Conservation (phyloP, 345 rosid species). For the Gossypium australe region DNA sequence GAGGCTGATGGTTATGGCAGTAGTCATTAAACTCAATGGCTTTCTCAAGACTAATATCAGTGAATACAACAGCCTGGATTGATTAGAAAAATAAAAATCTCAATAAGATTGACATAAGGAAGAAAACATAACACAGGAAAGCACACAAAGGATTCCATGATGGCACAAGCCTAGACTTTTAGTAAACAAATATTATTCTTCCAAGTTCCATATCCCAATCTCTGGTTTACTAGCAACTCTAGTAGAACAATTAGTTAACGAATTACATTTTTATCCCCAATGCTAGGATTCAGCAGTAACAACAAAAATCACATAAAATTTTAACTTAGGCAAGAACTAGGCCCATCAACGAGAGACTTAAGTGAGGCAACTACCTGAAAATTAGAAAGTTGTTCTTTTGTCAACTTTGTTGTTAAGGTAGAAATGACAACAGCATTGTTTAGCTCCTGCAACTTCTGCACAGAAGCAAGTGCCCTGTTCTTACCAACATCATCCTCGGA, state of each 20-base stretch:
- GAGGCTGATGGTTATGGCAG: constrained; percentile 80
- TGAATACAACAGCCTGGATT: constrained; percentile 52
- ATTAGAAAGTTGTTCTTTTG: constrained; percentile 65
- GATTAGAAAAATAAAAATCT: background rate
- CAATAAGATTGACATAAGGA: background rate
- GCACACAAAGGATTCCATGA: background rate
- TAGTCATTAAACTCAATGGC: constrained; percentile 76
- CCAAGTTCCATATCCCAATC: background rate
- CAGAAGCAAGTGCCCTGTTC: constrained; percentile 89
- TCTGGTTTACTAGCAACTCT: background rate
- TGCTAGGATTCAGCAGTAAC: background rate
- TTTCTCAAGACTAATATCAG: constrained; percentile 38
- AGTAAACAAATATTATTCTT: background rate
- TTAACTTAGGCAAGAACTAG: background rate
- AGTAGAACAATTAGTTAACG: background rate
- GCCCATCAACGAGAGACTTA: background rate
- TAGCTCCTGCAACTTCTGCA: constrained; percentile 81
- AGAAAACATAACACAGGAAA: background rate
- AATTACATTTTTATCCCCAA: background rate
- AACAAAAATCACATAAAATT: background rate
- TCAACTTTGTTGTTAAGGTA: constrained; percentile 58
- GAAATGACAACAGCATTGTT: constrained; percentile 56
- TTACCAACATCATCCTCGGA: constrained; percentile 82
- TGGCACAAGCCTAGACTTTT: background rate
- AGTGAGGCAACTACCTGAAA: constrained; percentile 57